A percentile compares a stretch with the other conserved stretches of the same genome.
phyloP scores from a whole-genome alignment of 441 rosid genomes.

The Sinapis alba region DNA sequence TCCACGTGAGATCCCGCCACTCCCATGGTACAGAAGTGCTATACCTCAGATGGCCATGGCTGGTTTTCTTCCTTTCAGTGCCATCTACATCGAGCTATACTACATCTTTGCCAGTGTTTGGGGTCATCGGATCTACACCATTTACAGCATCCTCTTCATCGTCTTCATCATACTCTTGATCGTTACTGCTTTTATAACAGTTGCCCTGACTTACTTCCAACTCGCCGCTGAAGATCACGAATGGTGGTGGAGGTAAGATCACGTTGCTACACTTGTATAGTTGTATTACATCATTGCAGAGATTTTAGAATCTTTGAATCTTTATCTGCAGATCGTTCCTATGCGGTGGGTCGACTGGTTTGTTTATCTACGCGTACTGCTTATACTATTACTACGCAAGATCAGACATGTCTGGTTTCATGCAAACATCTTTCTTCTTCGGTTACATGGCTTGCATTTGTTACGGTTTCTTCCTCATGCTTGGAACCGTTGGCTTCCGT shows the following conservation, averaged over 20 bases:
- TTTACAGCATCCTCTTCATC: constrained; percentile 76
- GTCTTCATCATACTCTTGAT: constrained; percentile 81
- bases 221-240: constrained; percentile 92
- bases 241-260: constrained; percentile 96
- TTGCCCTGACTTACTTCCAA: constrained; percentile 85
- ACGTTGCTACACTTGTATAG: not conserved
- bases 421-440: constrained; percentile 70
- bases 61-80: constrained; percentile 78
- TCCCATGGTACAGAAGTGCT: constrained; percentile 75
- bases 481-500: constrained; percentile 62
- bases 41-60: constrained; percentile 88
- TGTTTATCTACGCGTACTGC: constrained; percentile 62
- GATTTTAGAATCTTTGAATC: not conserved
- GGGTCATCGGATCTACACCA: constrained; percentile 82
- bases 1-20: constrained; percentile 67
- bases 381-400: constrained; percentile 61
- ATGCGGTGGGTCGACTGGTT: constrained; percentile 64
- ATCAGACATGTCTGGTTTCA: constrained; percentile 68
- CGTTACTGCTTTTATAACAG: constrained; percentile 82
- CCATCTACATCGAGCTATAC: constrained; percentile 76
- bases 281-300: not conserved
- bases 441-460: constrained; percentile 73
- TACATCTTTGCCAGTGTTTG: constrained; percentile 81
- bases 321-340: constrained; percentile 49
- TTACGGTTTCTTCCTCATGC: constrained; percentile 73